Evolutionary conservation across 371 early-diverging fungal genomes (phyloP), one percentile per base, ranked within the genome.

Genomic region (Blakeslea trispora): DNA sequence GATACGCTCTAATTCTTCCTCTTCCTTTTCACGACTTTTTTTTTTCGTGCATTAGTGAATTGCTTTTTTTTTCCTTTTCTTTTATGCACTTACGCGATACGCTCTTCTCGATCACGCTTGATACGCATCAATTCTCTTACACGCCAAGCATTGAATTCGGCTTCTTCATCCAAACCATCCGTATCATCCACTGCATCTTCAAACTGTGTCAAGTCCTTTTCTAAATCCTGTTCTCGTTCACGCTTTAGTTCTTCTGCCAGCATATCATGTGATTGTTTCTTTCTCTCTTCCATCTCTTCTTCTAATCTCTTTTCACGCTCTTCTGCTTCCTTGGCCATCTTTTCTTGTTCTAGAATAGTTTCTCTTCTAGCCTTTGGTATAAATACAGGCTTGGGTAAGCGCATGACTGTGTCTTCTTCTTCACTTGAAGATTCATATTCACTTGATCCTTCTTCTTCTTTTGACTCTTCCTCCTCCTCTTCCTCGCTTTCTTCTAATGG

Each of bases 91-190:
- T 85, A 86, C 84, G 77, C 83, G 50, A 84, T 86, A 34, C 84
- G 75, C 52, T 88, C 92, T 62, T 89, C 90, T 47, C 86, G 78
- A 63, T 95, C 95, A 22, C 96, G 88, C 55, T 93, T 91, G 56
- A 96, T 87, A 60, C 98, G 87, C 37, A 64, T 80, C 50, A 96
- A 72, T 66, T 97, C 97, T 56, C 98, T 89, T n/a, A 91, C 74
- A 66, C 89, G 92, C 98, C 98, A 97, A 0, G 87, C 87, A 45
- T 88, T 89, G 67, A 84, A 91, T 68, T 97, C 98, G 5, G 86
- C 94, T 32, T 88, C 89, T 53, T 89, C 88, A 59, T 95, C 89
- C 10, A 90, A 37, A 18, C 85, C 90, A 72, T 97, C 98, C 0
- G 94, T 93, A 75, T 97, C 98, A 69, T 96, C 97, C 0, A 93